These are phyloP conservation scores for Aspergillus panamensis DNA, from an alignment of 495 filamentous ascomycete genomes.

Conservation along the genomic window DNA sequence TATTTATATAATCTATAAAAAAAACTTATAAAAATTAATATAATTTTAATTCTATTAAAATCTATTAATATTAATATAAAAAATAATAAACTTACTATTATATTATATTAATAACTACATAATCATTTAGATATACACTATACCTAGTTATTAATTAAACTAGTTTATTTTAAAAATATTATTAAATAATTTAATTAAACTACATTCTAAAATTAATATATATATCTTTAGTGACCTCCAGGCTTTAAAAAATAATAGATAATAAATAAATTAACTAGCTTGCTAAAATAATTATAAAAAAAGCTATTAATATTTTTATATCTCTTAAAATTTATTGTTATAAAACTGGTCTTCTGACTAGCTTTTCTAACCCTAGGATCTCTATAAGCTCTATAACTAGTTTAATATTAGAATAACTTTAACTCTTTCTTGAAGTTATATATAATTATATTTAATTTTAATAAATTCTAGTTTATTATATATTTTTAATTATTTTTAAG, in stretches of 20 bases:
- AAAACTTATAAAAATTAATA: not conserved
- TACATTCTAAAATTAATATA: no score
- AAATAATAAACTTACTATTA: not conserved
- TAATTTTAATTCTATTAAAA: not conserved
- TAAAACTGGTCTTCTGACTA: no score
- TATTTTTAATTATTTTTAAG: no score
- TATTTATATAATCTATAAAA: not conserved
- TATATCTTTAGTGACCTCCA: no score
- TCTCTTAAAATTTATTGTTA: not conserved
- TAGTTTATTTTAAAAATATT: not conserved
- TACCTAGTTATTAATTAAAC: not conserved
- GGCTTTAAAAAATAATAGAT: not conserved
- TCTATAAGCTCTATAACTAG: no score
- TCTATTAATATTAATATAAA: not conserved
- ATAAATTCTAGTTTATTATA: no score
- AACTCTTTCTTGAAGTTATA: no score
- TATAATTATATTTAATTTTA: no score
- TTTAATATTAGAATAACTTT: no score
- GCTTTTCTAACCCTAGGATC: no score
- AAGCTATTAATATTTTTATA: not conserved
- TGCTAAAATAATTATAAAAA: not conserved
- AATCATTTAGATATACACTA: not conserved
- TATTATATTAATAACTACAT: not conserved
- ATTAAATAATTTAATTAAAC: not conserved
- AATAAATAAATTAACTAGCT: not conserved